Base-by-base conservation (phyloP, 176 grass and related monocot genomes). In the Triticum monococcum region DNA sequence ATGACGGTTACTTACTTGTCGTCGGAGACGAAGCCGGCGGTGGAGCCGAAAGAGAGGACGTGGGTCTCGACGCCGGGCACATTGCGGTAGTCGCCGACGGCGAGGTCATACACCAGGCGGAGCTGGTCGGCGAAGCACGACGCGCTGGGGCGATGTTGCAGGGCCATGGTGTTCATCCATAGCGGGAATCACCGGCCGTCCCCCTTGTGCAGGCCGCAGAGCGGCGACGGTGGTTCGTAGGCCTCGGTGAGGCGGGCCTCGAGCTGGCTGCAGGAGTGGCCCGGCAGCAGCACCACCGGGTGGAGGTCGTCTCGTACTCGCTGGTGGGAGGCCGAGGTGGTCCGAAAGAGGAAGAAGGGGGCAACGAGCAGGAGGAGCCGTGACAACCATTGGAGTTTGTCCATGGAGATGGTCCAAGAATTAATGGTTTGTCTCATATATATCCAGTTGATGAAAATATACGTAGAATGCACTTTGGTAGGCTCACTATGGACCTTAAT, bases 141-240 rank as follows among this genome's bases (percentile, higher is more conserved):
- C n/a, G 22, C 52, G 23, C 8, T n/a, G 14, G 2, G 1, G n/a
- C 4, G 48, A 4, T 52, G 48, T 0, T 9, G 9, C 84, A 57
- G 46, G 16, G 45, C 74, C n/a, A 63, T 86, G 31, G 73, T 17
- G 74, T 86, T 86, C 84, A 28, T 86, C 74, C 74, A 86, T 1
- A 78, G 74, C 31, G 45, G 63, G 74, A 78, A 86, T 63, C 84
- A 86, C 14, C 30, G 61, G 60, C 73, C 74, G 13, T 20, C 38
- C 4, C 22, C 43, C 32, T 11, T 61, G 3, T 1, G 24, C 3
- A 12, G 14, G 30, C 10, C 17, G 33, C 84, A 86, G 5, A 31
- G 46, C 33, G 48, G 84, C 46, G 64, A 69, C 31, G 64, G 46
- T 6, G 74, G 63, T 9, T 22, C 1, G 63, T 78, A 86, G 31